Evolutionary conservation across 192 early-diverging fungal genomes (phyloP).

Genomic region (Umbelopsis isabellina): DNA sequence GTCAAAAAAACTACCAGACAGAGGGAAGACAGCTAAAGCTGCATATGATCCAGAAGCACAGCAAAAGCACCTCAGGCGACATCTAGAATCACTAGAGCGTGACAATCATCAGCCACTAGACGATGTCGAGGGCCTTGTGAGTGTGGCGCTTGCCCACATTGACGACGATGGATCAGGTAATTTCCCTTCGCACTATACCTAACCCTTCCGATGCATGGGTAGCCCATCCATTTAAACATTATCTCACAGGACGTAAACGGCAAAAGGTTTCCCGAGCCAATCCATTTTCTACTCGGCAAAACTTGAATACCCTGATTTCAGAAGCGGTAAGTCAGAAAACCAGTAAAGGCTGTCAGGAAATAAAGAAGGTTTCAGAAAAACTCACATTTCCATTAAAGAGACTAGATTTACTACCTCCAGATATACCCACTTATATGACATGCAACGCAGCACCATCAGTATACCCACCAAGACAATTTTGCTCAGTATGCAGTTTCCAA

Average conservation of each 20-base stretch:
- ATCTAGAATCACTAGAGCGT: conserved; percentile 55
- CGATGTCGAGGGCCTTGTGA: conserved; percentile 54
- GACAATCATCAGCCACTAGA: conserved; percentile 57
- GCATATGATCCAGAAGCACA: conserved; percentile 37
- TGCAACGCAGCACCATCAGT: conserved; percentile 41
- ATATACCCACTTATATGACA: conserved; percentile 38
- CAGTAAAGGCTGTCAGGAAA: too few species aligned
- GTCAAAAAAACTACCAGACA: conserved; percentile 21
- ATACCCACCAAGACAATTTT: conserved; percentile 57
- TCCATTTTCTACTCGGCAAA: conserved; percentile 30
- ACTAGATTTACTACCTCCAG: conserved; percentile 5
- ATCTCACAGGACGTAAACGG: neutral
- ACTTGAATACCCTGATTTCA: conserved; percentile 35
- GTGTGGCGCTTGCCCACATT: conserved; percentile 45
- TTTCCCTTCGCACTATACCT: neutral
- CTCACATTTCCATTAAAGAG: neutral
- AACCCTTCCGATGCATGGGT: neutral
- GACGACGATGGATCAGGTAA: conserved; percentile 33
- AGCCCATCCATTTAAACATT: too few species aligned
- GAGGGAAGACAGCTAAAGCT: neutral
- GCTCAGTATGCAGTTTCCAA: conserved; percentile 67
- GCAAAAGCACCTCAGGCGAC: conserved; percentile 44
- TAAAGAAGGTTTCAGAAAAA: too few species aligned
- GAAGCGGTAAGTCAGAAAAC: conserved; percentile 31
- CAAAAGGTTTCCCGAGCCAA: conserved; percentile 14